Conservation (phyloP, 257 asterid genomes). For the Plantago elongata region DNA sequence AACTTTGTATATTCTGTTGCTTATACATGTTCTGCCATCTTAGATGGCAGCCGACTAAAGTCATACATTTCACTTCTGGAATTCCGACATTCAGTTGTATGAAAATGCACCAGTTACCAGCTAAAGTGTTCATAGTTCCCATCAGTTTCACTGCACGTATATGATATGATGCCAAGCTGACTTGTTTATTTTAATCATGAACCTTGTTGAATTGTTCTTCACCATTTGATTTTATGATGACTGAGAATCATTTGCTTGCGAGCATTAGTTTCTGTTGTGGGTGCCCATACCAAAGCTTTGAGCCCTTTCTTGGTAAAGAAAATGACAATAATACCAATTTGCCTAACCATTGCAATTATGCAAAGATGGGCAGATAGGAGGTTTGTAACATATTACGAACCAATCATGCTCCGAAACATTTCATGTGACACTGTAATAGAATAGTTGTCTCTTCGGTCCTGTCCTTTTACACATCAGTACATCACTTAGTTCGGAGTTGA, state of each 20-base stretch:
- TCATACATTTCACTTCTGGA: too few species aligned
- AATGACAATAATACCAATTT: too few species aligned
- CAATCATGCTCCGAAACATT: too few species aligned
- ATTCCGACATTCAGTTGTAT: neutral
- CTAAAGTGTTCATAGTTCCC: neutral
- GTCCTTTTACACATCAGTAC: too few species aligned
- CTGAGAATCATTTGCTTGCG: constrained; percentile 10
- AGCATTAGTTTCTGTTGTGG: neutral
- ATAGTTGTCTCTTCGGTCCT: too few species aligned
- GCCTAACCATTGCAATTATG: too few species aligned
- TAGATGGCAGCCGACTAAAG: neutral
- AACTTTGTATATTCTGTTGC: constrained; percentile 16
- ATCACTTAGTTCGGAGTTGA: neutral
- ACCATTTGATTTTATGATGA: constrained; percentile 1
- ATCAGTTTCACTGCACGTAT: too few species aligned
- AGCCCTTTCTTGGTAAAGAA: neutral
- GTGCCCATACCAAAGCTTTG: neutral
- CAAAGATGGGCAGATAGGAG: too few species aligned
- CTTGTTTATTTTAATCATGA: neutral
- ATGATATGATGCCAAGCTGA: constrained; percentile 6
- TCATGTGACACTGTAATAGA: too few species aligned
- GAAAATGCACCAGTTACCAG: neutral
- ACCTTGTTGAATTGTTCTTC: neutral
- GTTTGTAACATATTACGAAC: too few species aligned
- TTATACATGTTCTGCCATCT: neutral